phyloP scores from a whole-genome alignment of 371 early-diverging fungal species.

The Haplosporangium sp. region DNA sequence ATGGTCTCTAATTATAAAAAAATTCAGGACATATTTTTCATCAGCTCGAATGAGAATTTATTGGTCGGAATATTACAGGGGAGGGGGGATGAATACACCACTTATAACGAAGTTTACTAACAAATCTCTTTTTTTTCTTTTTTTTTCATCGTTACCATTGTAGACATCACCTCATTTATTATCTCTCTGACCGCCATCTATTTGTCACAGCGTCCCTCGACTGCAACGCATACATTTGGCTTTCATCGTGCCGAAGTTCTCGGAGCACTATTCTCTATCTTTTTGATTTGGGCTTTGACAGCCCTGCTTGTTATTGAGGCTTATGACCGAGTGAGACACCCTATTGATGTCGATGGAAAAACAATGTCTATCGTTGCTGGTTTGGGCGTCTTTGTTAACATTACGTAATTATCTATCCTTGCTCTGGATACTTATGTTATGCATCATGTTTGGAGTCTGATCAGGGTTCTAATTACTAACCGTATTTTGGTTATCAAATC shows the following conservation, averaged over 20 bases:
- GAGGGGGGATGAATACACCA: no score
- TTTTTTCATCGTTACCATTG: not conserved
- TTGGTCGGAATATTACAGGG: not conserved
- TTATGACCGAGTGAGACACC: constrained; percentile 77
- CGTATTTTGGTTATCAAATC: not conserved
- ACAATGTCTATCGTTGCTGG: constrained; percentile 79
- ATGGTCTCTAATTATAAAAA: no score
- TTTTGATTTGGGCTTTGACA: constrained; percentile 88
- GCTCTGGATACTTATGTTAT: not conserved
- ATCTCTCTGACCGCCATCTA: constrained; percentile 81
- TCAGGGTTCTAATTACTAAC: no score
- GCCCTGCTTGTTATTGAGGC: constrained; percentile 81
- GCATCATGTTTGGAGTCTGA: no score
- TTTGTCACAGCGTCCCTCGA: constrained; percentile 74
- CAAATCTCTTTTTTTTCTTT: not conserved
- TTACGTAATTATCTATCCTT: constrained; percentile 62
- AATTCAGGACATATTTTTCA: not conserved
- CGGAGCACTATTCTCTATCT: constrained; percentile 85
- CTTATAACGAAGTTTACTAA: not conserved
- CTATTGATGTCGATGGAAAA: constrained; percentile 81
- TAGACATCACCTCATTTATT: constrained; percentile 77
- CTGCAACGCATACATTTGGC: constrained; percentile 81
- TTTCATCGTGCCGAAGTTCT: constrained; percentile 90
- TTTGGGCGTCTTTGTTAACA: constrained; percentile 85
- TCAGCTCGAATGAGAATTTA: constrained; percentile 15